Evolutionary conservation across 2,329 filamentous ascomycete species (phyloP).

Genomic region (Penicillium glabrum): DNA sequence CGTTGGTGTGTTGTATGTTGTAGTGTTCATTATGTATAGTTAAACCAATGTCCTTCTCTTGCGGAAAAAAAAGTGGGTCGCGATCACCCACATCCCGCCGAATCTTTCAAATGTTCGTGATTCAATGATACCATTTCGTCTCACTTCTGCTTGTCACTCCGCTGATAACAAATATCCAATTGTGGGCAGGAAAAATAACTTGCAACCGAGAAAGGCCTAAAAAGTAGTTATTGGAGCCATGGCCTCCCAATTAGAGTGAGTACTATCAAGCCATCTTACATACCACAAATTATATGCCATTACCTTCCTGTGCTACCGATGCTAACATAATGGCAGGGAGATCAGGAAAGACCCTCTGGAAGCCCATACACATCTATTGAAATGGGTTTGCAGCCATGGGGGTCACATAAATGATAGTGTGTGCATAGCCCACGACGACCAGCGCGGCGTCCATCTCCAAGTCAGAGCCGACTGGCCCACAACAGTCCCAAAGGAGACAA

Average conservation of each 20-base stretch:
- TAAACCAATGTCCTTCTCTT: not conserved
- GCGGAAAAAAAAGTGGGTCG: slow-evolving; percentile 21
- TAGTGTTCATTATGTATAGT: not conserved
- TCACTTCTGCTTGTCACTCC: not conserved
- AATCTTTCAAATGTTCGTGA: slow-evolving; percentile 15
- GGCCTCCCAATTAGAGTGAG: slow-evolving; percentile 34
- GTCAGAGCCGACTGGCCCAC: slow-evolving; percentile 28
- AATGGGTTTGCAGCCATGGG: slow-evolving; percentile 34
- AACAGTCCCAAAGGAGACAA: slow-evolving; percentile 29
- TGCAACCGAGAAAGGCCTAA: not conserved
- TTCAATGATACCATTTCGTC: slow-evolving; percentile 13
- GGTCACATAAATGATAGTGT: slow-evolving; percentile 35
- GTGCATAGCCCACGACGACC: slow-evolving; percentile 33
- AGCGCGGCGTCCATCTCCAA: slow-evolving; percentile 37
- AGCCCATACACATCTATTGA: slow-evolving; percentile 29
- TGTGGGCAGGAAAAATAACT: too few species aligned
- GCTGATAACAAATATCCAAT: too few species aligned
- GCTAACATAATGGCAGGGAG: not conserved
- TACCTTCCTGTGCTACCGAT: not conserved
- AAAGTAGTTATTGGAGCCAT: not conserved
- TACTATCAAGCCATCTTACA: not conserved
- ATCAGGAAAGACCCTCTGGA: slow-evolving; percentile 18
- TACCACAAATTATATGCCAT: not conserved
- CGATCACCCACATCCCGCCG: slow-evolving; percentile 18
- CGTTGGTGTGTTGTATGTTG: not conserved